Base-by-base conservation (phyloP, 495 filamentous ascomycete genomes). In the Cairneyella variabilis region DNA sequence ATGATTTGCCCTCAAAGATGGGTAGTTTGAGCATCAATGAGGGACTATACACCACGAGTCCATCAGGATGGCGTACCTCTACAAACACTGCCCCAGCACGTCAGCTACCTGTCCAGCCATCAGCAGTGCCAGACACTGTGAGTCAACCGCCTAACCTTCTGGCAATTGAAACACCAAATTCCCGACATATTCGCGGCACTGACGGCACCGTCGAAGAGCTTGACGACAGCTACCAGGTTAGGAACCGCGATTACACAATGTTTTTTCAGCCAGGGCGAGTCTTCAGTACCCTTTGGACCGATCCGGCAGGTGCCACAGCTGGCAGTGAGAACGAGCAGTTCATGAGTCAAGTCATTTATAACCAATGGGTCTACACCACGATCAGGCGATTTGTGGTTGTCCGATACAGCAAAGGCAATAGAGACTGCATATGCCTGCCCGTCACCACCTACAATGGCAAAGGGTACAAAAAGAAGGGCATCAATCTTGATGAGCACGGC, bases 311-410 rank as follows among this genome's bases (percentile, higher is more conserved):
- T 34, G 10, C 36, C 36, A 40, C 23, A 7, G 37, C 5, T 8
- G 17, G 12, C 6, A 51, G 14, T 16, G 14, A 17, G 28, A 40
- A 40, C 8, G 16, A 6, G 10, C 17, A 16, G 37, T 40, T 40
- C 37, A 40, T 9, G 11, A 7, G 44, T 40, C 2, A 32, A 32
- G 36, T 39, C 18, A 25, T 26, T 20, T 40, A 20, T 27, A 17
- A 16, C 1, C 16, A 51, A 25, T 7, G 45, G 26, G 50, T 37
- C n/a, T 18, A 44, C 27, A 25, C 25, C 3, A 23, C 6, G 9
- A 38, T 53, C 14, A 32, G 50, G 8, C 38, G 50, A 9, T 53
- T 53, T 21, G 22, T 53, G 8, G 44, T 47, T 37, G 41, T 54
- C 17, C 41, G 27, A 16, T 14, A 39, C 27, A 23, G 25, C 2